These are phyloP conservation scores for Hemileia vastatrix DNA, from an alignment of 1,284 basidiomycete species.

Conservation along the genomic window DNA sequence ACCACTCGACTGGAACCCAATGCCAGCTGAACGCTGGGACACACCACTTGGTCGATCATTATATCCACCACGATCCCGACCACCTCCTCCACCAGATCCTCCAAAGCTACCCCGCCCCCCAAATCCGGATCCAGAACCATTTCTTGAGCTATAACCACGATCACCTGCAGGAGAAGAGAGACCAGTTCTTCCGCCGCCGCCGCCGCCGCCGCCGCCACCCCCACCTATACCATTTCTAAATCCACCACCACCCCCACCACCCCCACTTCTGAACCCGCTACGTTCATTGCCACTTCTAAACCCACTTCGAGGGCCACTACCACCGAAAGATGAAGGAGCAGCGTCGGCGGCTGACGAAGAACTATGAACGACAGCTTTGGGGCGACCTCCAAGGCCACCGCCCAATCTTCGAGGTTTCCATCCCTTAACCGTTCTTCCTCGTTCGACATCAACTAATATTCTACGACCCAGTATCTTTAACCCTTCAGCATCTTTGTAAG, in stretches of 20 bases:
- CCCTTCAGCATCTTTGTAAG: slow-evolving; percentile 99
- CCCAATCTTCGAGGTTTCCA: slow-evolving; percentile 96
- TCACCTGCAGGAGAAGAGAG: slow-evolving; percentile 13
- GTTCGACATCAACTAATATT: slow-evolving; percentile 94
- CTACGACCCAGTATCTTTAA: slow-evolving; percentile 88
- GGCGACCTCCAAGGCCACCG: slow-evolving; percentile 85
- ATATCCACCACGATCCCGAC: slow-evolving; percentile 32
- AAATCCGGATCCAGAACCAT: slow-evolving; percentile 6
- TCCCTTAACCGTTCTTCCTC: slow-evolving; percentile 91
- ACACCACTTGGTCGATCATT: slow-evolving; percentile 21
- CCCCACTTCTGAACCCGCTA: slow-evolving; percentile 43
- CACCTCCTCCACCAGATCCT: slow-evolving; percentile 28
- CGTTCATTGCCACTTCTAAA: slow-evolving; percentile 44
- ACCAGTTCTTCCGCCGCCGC: slow-evolving; percentile 26
- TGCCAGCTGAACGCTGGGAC: slow-evolving; percentile 5
- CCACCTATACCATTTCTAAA: slow-evolving; percentile 48
- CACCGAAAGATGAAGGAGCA: slow-evolving; percentile 14
- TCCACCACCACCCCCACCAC: slow-evolving; percentile 46
- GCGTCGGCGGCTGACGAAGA: slow-evolving; percentile 5
- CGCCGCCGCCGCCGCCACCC: slow-evolving; percentile 28
- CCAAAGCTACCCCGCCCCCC: slow-evolving; percentile 26
- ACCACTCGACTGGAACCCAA: neutral
- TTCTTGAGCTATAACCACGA: slow-evolving; percentile 12
- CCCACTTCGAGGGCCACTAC: slow-evolving; percentile 30
- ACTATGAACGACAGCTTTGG: slow-evolving; percentile 67